Evolutionary conservation across 225 moss, liverwort and hornwort genomes (phyloP), one percentile per base, ranked within the genome.

Genomic region (Rhytidiadelphus loreus): DNA sequence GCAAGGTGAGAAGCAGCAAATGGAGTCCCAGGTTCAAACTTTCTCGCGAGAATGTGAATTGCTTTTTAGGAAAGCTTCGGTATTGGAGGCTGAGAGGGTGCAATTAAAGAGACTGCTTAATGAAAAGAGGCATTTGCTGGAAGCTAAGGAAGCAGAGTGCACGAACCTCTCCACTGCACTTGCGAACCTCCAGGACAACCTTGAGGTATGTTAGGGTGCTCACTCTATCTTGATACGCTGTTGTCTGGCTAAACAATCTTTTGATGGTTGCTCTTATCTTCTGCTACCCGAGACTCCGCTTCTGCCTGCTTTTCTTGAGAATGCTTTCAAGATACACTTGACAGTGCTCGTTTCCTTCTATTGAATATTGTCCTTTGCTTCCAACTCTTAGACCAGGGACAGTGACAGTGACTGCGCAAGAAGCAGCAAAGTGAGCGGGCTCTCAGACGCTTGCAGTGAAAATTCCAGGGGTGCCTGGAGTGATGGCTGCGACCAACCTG

Each of bases 71-170:
- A 96, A 91, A 85, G 65, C 92, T 41, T 88, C 90, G 25, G 80
- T 89, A 66, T 81, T 95, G 79, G 95, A 96, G 89, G 83, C 88
- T 77, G 95, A 96, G 88, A 74, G 93, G 88, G 91, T 89, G 50
- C 90, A 92, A 82, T 95, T 94, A 65, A 95, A 89, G 48, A 92
- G 82, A 37, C 77, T 82, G 39, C 90, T 91, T 15, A 86, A 90
- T 73, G 91, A 89, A 62, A 95, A 95, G 90, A 88, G 80, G 80
- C 90, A 89, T 56, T 83, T 92, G 50, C 83, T 96, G 72, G 92
- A 95, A 66, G 88, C 89, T 10, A 93, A 93, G 80, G 95, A 96
- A 85, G 89, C 87, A 82, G 93, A 94, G 66, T 95, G 95, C 81
- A 91, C 89, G 59, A 91, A 92, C 80, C 91, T 92, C 56, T 86